These are phyloP conservation scores for Pleurotus sapidus DNA, from an alignment of 768 basidiomycete species.

Conservation along the genomic window DNA sequence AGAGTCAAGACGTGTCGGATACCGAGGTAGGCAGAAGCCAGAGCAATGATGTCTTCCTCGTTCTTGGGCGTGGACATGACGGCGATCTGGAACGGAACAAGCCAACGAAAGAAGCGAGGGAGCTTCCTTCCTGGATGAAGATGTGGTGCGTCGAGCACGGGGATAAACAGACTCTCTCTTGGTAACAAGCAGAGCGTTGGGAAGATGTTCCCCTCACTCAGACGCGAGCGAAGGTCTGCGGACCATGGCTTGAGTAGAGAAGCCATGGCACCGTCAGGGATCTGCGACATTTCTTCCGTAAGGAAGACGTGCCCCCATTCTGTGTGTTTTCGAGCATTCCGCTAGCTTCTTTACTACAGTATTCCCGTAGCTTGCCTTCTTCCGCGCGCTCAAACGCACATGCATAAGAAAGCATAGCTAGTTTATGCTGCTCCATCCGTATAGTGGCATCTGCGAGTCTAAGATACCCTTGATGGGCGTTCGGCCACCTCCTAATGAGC, in stretches of 20 bases:
- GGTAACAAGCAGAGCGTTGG: constrained; percentile 40
- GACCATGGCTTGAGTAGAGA: constrained; percentile 42
- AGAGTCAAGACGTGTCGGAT: constrained; percentile 58
- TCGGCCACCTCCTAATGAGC: constrained; percentile 27
- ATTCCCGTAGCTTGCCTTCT: constrained; percentile 32
- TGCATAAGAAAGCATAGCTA: constrained; percentile 57
- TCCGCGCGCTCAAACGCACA: constrained; percentile 36
- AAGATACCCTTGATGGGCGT: constrained; percentile 44
- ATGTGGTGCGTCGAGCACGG: constrained; percentile 12
- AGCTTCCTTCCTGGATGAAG: constrained; percentile 31
- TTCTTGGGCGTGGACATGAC: constrained; percentile 58
- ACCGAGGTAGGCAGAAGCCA: constrained; percentile 44
- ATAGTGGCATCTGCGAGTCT: constrained; percentile 47
- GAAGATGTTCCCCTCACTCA: constrained; percentile 26
- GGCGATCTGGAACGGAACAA: constrained; percentile 55
- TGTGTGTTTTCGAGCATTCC: constrained; percentile 40
- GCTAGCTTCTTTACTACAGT: constrained; percentile 45
- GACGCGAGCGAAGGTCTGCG: constrained; percentile 23
- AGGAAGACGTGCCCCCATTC: constrained; percentile 51
- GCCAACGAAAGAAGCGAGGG: constrained; percentile 62
- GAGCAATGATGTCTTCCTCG: constrained; percentile 45
- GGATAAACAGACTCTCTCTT: constrained; percentile 38
- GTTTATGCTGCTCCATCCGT: constrained; percentile 31
- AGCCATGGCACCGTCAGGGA: constrained; percentile 12
- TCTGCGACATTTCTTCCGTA: constrained; percentile 36